Base-by-base conservation (phyloP, 1,284 basidiomycete genomes). In the Rhizoctonia solani region DNA sequence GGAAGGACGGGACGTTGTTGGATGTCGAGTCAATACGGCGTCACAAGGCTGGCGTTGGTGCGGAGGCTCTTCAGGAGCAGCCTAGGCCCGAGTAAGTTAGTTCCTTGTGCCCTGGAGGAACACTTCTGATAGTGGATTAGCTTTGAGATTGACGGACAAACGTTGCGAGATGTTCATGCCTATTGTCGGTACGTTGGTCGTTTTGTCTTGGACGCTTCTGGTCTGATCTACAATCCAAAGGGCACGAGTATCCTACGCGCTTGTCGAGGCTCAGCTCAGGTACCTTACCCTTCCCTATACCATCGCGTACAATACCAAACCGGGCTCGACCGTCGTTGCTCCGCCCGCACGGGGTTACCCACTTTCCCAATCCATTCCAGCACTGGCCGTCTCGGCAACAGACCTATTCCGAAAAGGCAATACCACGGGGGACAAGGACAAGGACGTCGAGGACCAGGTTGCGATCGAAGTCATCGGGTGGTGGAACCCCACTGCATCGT, bases 201-300 rank as follows among this genome's bases (percentile, higher is more conserved):
- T 11, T 29, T 21, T 19, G 16, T 46, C 23, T 19, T 32, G 21
- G 13, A n/a, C n/a, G n/a, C n/a, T 34, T 41, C 5, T 59, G 25
- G 4, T 30, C 30, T 11, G 49, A 30, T 25, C 16, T 37, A 16
- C 37, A n/a, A n/a, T 42, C 44, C 63, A 23, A 72, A 94, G 92
- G 73, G 94, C 93, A 8, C 88, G 94, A 6, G 90, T 95, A n/a
- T 88, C 92, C 16, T 92, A 93, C 75, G 88, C 87, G 69, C 92
- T 88, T 72, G 87, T 98, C 61, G 93, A 97, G 75, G 82, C 86
- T 66, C 94, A 96, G 76, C 85, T 98, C 74, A 93, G 93, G 75
- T 77, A 85, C 34, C 87, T 90, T 16, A 83, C 82, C 13, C 93
- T 97, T 67, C 87, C 90, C 0, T 95, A 88, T 74, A 85, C 81